Conservation (phyloP, 176 grass and related monocot genomes). For the Carex pumila region DNA sequence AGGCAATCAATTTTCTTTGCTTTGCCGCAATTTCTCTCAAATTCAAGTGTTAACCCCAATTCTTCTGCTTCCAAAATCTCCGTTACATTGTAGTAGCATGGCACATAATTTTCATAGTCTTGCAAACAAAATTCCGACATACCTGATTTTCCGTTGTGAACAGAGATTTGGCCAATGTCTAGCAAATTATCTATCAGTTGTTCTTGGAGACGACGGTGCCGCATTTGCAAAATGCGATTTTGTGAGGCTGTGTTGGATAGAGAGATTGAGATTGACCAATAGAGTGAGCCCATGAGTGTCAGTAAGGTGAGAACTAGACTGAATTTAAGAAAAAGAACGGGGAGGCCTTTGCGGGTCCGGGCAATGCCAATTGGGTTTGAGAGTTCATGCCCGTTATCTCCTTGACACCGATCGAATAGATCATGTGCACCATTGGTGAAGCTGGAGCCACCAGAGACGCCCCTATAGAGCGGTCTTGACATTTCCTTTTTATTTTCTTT, state of each 20-base stretch:
- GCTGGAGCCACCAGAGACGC: conserved; percentile 40
- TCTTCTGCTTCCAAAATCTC: conserved; percentile 64
- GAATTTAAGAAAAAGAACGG: conserved; percentile 33
- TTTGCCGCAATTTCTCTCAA: conserved; percentile 52
- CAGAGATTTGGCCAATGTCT: conserved; percentile 57
- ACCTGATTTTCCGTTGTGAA: conserved; percentile 41
- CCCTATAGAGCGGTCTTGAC: conserved; percentile 73
- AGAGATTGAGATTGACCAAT: conserved; percentile 66
- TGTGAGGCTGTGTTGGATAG: conserved; percentile 14
- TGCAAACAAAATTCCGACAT: conserved; percentile 51
- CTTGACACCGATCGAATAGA: conserved; percentile 43
- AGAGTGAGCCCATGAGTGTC: conserved; percentile 46
- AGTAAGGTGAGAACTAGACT: conserved; percentile 34
- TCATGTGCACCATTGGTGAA: conserved; percentile 31
- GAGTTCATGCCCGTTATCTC: conserved; percentile 31
- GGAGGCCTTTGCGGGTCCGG: conserved; percentile 39
- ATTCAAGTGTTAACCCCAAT: conserved; percentile 51
- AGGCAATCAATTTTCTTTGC: conserved; percentile 42
- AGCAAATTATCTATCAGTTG: conserved; percentile 61
- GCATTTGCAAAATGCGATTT: conserved; percentile 25
- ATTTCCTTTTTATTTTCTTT: conserved; percentile 16
- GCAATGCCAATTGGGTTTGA: neutral
- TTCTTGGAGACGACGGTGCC: conserved; percentile 79
- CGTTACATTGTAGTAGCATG: conserved; percentile 85
- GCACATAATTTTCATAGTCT: conserved; percentile 70